Conservation (phyloP, 1,284 basidiomycete species). For the Hypsizygus ulmarius region DNA sequence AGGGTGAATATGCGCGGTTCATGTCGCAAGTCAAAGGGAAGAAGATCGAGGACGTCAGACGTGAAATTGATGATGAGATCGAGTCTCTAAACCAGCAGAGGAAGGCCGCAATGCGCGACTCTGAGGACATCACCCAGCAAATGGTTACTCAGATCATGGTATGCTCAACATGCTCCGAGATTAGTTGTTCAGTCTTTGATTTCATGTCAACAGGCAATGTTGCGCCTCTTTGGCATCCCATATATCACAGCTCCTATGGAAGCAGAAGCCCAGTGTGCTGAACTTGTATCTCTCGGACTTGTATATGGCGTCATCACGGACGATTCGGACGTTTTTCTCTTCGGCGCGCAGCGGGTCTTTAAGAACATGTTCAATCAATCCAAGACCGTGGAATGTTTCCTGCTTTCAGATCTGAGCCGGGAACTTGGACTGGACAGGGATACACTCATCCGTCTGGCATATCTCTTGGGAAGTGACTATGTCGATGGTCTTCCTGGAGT, state of each 20-base stretch:
- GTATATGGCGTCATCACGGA: slow-evolving; percentile 99
- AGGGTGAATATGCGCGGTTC: slow-evolving; percentile 90
- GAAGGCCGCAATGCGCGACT: slow-evolving; percentile 88
- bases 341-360: slow-evolving; percentile 90
- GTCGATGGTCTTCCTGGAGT: slow-evolving; percentile 94
- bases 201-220: slow-evolving; percentile 56
- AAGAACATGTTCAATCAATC: slow-evolving; percentile 99
- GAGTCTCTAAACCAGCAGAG: slow-evolving; percentile 76
- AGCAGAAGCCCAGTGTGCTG: slow-evolving; percentile 98
- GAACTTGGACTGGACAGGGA: slow-evolving; percentile 89
- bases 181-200: slow-evolving; percentile 6
- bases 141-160: slow-evolving; percentile 98
- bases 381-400: slow-evolving; percentile 96
- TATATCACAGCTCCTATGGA: slow-evolving; percentile 99
- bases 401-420: slow-evolving; percentile 79
- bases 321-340: slow-evolving; percentile 98
- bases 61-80: slow-evolving; percentile 94
- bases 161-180: slow-evolving; percentile 6
- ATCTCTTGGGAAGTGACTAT: slow-evolving; percentile 96
- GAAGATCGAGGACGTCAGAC: slow-evolving; percentile 75
- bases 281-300: slow-evolving; percentile 80
- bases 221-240: slow-evolving; percentile 94
- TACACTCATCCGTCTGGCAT: slow-evolving; percentile 86
- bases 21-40: slow-evolving; percentile 86
- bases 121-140: slow-evolving; percentile 92